Evolutionary conservation across 306 rosid species (phyloP), one percentile per base, ranked within the genome.

Genomic region (Mucuna pruriens): DNA sequence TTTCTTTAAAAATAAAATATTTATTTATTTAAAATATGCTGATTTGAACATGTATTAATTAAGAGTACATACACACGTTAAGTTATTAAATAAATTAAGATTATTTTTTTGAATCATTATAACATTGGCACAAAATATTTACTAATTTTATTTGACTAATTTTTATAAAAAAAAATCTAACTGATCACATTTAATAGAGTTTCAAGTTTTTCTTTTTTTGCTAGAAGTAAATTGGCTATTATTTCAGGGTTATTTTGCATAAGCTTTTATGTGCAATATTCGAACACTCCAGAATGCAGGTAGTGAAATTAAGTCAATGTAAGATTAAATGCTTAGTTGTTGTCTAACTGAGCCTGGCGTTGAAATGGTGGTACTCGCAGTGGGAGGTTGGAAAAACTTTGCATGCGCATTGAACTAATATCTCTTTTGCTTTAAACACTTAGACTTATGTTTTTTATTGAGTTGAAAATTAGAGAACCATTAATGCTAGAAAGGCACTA

Each of bases 381-480:
- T 81, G 84, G 26, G 80, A 39, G 70, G 75, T 81, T 74, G 84
- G 76, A 78, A 76, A 76, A 60, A 40, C 58, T 66, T 26, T 75
- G 71, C 80, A 42, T 60, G 60, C 20, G 71, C 38, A 22, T 66
- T 77, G 39, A 48, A 48, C 61, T 34, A 31, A 7, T 9, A 42
- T 15, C 45, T 4, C 25, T 25, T 17, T 71, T 38, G 66, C 61
- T 74, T 78, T 81, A 13, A 39, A 65, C 80, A 74, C 61, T 8
- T 4, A 2, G 49, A 65, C 60, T 29, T 19, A 3, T 64, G 29
- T 31, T 67, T 65, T 34, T 13, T 9, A 36, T 61, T 22, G 1
- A 20, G 39, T 22, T 46, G 26, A 61, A 60, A 72, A 44, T 20
- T 55, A 19, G 61, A 13, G 29, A 12, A 8, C 4, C 16, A 79